A percentile compares a stretch with the other conserved stretches of the same genome.
Conservation (phyloP, 768 basidiomycete species). For the Rhodocollybia butyracea region DNA sequence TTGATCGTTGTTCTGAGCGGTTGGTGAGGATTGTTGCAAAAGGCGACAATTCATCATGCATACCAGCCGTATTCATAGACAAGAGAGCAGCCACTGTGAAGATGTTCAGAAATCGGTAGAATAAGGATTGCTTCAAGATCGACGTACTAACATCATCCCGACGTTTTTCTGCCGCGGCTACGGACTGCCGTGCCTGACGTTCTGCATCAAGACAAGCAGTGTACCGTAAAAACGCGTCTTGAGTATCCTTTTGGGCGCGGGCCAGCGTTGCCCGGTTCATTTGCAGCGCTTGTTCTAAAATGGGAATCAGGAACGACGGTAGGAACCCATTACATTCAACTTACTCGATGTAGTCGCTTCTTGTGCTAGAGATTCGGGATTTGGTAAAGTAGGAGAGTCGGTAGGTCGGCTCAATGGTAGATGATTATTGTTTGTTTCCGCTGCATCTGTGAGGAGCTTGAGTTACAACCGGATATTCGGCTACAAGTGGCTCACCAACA, state of each 20-base stretch:
- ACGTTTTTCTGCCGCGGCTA: constrained; percentile 62
- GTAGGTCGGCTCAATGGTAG: constrained; percentile 36
- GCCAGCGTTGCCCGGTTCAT: constrained; percentile 56
- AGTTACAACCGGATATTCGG: constrained; percentile 1
- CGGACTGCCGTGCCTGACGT: constrained; percentile 61
- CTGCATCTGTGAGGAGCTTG: constrained; percentile 12
- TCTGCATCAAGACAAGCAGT: constrained; percentile 68
- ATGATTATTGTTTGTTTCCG: constrained; percentile 15
- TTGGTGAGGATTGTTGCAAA: constrained; percentile 7
- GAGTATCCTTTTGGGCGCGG: constrained; percentile 67
- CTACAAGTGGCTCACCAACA: constrained; percentile 21
- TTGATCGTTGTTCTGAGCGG: constrained; percentile 38
- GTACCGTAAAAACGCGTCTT: constrained; percentile 69
- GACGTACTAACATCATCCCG: constrained; percentile 60
- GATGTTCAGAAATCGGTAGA: constrained; percentile 15
- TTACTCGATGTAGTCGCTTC: constrained; percentile 61
- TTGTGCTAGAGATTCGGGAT: constrained; percentile 50
- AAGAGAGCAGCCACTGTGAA: constrained; percentile 43
- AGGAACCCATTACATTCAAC: constrained; percentile 17
- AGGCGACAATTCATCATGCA: constrained; percentile 13
- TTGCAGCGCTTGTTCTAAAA: constrained; percentile 57
- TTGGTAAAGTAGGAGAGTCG: constrained; percentile 48
- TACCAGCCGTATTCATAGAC: constrained; percentile 39
- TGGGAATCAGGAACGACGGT: constrained; percentile 10
- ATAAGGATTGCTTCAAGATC: constrained; percentile 7